Conservation (phyloP, 345 rosid genomes). For the Geranium brycei region DNA sequence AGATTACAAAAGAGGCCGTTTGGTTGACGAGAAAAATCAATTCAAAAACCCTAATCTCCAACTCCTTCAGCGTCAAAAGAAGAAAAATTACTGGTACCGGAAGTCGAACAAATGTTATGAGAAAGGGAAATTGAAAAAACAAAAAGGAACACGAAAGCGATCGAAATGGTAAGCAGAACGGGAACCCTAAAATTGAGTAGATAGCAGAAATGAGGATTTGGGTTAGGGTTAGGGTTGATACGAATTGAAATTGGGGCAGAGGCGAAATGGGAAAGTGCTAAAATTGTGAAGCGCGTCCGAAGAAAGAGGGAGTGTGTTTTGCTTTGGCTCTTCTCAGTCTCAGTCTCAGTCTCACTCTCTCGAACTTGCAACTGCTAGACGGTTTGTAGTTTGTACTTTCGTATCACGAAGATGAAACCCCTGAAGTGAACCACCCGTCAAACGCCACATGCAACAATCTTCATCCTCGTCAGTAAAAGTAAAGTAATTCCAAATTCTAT, state of each 20-base stretch:
- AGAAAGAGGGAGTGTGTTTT: not conserved
- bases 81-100: not conserved
- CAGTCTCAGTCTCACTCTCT: too few relatives aligned
- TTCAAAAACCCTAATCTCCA: not conserved
- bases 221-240: not conserved
- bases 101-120: not conserved
- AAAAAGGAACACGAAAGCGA: not conserved
- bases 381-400: not conserved
- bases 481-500: too few relatives aligned
- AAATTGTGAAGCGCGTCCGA: not conserved
- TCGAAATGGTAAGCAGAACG: not conserved
- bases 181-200: not conserved
- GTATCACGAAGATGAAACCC: too few relatives aligned
- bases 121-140: not conserved
- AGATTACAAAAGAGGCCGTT: not conserved
- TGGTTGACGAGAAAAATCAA: not conserved
- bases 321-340: not conserved
- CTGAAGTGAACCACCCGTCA: too few relatives aligned
- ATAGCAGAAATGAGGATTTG: not conserved
- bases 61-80: too few relatives aligned
- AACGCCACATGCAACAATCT: too few relatives aligned
- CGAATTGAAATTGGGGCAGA: not conserved
- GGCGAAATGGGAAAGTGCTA: not conserved
- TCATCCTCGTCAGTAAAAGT: too few relatives aligned
- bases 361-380: not conserved